phyloP scores from a whole-genome alignment of 176 grass and related monocot genomes.

The Lolium multiflorum region DNA sequence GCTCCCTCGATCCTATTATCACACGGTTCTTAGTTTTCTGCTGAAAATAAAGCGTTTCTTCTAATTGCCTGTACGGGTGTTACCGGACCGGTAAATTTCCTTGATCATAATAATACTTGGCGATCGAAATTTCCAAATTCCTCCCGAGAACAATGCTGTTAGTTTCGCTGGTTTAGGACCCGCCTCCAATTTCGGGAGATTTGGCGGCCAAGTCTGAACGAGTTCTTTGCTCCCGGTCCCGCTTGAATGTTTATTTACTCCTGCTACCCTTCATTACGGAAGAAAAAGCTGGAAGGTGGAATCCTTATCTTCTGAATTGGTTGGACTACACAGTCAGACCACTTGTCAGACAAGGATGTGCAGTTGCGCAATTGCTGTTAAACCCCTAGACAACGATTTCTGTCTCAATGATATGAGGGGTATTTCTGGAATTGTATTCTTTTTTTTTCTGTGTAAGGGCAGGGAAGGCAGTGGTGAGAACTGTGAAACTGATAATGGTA shows the following conservation, averaged over 20 bases:
- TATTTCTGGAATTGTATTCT: conserved; percentile 8
- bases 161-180: background rate
- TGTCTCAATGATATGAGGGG: background rate
- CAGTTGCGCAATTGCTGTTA: conserved; percentile 23
- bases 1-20: background rate
- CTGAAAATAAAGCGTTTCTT: too few relatives aligned
- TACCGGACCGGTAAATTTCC: background rate
- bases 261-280: background rate
- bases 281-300: background rate
- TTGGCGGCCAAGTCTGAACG: background rate
- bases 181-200: background rate
- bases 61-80: background rate
- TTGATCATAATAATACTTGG: background rate
- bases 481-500: background rate
- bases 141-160: background rate
- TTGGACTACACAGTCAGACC: conserved; percentile 16
- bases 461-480: background rate
- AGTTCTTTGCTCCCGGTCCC: background rate
- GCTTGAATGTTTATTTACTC: background rate
- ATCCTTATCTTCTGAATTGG: conserved; percentile 43
- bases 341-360: conserved; percentile 26
- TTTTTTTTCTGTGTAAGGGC: background rate
- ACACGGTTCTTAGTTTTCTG: background rate
- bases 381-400: background rate
- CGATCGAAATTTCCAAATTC: background rate